Conservation (phyloP, 2,329 filamentous ascomycete genomes). For the Calonectria naviculata region DNA sequence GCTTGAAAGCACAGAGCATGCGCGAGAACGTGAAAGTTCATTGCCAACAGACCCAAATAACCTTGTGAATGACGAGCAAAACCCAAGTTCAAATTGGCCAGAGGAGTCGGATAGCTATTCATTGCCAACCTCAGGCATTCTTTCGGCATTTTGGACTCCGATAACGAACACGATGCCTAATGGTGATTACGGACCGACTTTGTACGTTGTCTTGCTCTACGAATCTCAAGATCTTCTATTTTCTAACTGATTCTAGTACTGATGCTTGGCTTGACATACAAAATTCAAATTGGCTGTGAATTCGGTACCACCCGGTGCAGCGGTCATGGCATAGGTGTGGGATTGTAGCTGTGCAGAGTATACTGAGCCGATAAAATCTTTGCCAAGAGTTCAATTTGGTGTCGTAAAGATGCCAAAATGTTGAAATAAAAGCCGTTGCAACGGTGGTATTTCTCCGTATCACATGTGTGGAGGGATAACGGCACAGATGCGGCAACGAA, state of each 20-base stretch:
- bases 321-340: no score
- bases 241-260: not conserved
- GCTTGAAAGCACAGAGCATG: not conserved
- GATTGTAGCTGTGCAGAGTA: no score
- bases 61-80: not conserved
- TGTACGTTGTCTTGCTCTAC: not conserved
- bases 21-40: not conserved
- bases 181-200: not conserved
- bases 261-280: not conserved
- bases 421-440: no score
- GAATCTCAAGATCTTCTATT: no score
- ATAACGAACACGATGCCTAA: not conserved
- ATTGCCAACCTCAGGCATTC: not conserved
- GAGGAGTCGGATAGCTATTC: not conserved
- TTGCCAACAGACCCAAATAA: not conserved
- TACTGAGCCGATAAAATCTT: no score
- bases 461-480: no score
- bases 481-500: no score
- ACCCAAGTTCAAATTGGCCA: not conserved
- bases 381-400: no score
- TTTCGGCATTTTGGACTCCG: slow-evolving; percentile 1
- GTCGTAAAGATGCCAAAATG: no score
- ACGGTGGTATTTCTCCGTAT: no score
- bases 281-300: not conserved
- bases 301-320: no score